These are phyloP conservation scores for Favolaschia claudopus DNA, from an alignment of 768 basidiomycete genomes.

Conservation along the genomic window DNA sequence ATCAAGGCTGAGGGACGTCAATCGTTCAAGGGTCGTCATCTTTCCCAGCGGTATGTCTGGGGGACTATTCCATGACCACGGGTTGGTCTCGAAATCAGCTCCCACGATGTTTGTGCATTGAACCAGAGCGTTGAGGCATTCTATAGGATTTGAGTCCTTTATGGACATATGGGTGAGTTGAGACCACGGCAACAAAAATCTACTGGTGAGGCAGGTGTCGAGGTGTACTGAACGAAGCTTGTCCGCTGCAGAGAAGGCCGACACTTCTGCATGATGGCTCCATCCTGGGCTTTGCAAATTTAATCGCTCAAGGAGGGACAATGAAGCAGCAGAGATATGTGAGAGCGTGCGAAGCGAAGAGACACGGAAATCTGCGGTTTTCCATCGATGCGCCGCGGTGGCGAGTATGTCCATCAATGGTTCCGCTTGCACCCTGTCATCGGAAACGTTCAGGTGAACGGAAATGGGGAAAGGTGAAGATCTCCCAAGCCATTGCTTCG, in stretches of 20 bases:
- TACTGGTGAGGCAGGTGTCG: not conserved
- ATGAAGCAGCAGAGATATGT: not conserved
- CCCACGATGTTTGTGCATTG: slow-evolving; percentile 8
- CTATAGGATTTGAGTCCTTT: not conserved
- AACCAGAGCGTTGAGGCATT: not conserved
- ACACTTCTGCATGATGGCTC: not conserved
- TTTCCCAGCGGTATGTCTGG: not conserved
- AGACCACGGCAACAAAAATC: slow-evolving; percentile 10
- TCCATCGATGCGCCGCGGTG: not conserved
- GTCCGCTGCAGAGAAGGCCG: not conserved
- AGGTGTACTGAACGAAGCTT: not conserved
- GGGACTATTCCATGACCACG: not conserved
- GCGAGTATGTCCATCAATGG: not conserved
- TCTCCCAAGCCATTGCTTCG: not conserved
- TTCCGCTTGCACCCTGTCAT: not conserved
- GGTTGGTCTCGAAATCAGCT: not conserved
- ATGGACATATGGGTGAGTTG: slow-evolving; percentile 8
- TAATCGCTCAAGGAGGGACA: not conserved
- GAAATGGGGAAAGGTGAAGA: slow-evolving; percentile 10
- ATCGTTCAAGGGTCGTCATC: not conserved
- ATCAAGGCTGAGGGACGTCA: not conserved
- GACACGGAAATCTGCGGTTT: too few relatives aligned
- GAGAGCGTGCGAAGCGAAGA: not conserved
- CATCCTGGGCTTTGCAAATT: not conserved
- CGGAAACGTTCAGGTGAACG: not conserved